Evolutionary conservation across 768 basidiomycete species (phyloP).

Genomic region (Pisolithus tinctorius): DNA sequence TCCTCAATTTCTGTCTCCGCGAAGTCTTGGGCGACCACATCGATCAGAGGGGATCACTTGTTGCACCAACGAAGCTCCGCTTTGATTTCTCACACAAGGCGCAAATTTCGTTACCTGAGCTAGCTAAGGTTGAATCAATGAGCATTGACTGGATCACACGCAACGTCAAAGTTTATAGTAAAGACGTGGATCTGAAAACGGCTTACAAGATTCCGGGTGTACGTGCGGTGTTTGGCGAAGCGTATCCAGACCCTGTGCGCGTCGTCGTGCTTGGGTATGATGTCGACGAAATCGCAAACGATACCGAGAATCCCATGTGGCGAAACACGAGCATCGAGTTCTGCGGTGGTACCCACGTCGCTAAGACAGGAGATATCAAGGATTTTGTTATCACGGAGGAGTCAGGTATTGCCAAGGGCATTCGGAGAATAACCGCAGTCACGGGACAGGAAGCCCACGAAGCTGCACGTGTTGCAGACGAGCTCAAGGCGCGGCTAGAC

Average conservation of each 20-base stretch:
- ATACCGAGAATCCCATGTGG: slow-evolving; percentile 90
- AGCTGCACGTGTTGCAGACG: slow-evolving; percentile 61
- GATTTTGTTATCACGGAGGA: slow-evolving; percentile 93
- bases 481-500: slow-evolving; percentile 56
- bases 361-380: slow-evolving; percentile 96
- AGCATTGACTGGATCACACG: slow-evolving; percentile 84
- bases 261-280: slow-evolving; percentile 88
- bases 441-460: slow-evolving; percentile 92
- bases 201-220: slow-evolving; percentile 90
- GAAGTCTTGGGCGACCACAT: slow-evolving; percentile 96
- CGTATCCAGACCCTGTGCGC: slow-evolving; percentile 95
- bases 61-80: slow-evolving; percentile 90
- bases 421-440: slow-evolving; percentile 88
- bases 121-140: slow-evolving; percentile 77
- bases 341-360: slow-evolving; percentile 98
- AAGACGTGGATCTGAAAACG: slow-evolving; percentile 70
- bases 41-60: slow-evolving; percentile 96
- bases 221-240: slow-evolving; percentile 95
- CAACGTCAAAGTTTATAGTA: slow-evolving; percentile 84
- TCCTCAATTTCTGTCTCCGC: slow-evolving; percentile 89
- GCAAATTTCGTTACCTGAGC: slow-evolving; percentile 68
- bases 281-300: slow-evolving; percentile 78
- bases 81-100: slow-evolving; percentile 99
- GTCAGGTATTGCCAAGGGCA: slow-evolving; percentile 96
- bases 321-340: slow-evolving; percentile 89